These are phyloP conservation scores for Colletotrichum trifolii DNA, from an alignment of 2,329 filamentous ascomycete species.

Conservation along the genomic window DNA sequence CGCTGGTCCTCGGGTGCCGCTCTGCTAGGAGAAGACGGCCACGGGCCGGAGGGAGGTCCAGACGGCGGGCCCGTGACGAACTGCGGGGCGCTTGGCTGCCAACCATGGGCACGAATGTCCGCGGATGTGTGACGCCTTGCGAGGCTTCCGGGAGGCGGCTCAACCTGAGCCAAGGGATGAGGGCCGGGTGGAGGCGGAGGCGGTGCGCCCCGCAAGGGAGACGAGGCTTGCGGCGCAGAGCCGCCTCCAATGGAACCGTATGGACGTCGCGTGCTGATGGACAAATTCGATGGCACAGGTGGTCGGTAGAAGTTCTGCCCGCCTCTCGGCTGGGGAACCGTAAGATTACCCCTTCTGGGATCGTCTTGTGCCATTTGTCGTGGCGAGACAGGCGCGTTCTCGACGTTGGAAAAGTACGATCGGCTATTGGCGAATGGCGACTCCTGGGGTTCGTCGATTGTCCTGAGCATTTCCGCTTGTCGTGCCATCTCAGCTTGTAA, in stretches of 20 bases:
- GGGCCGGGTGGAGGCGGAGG: slow-evolving; percentile 73
- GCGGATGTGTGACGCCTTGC: slow-evolving; percentile 91
- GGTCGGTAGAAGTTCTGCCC: slow-evolving; percentile 75
- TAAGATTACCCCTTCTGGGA: slow-evolving; percentile 76
- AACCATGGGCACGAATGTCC: slow-evolving; percentile 90
- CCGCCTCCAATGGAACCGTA: slow-evolving; percentile 88
- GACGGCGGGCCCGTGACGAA: slow-evolving; percentile 61
- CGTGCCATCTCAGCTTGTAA: slow-evolving; percentile 71
- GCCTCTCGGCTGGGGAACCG: slow-evolving; percentile 66
- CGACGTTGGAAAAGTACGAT: slow-evolving; percentile 74
- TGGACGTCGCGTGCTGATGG: slow-evolving; percentile 78
- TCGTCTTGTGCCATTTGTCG: slow-evolving; percentile 90
- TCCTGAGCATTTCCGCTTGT: slow-evolving; percentile 67
- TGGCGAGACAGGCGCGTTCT: slow-evolving; percentile 86
- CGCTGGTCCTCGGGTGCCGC: slow-evolving; percentile 63
- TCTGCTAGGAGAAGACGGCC: slow-evolving; percentile 67
- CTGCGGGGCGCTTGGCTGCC: slow-evolving; percentile 67
- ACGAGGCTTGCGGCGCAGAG: slow-evolving; percentile 75
- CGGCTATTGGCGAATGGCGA: slow-evolving; percentile 71
- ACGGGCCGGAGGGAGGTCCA: slow-evolving; percentile 62
- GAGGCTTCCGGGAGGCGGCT: slow-evolving; percentile 75
- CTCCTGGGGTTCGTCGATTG: slow-evolving; percentile 75
- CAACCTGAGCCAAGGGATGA: slow-evolving; percentile 73
- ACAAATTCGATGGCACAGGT: slow-evolving; percentile 83
- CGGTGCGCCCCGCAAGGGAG: slow-evolving; percentile 75